Conservation (phyloP, 495 filamentous ascomycete genomes). For the Hypoxylon fragiforme region DNA sequence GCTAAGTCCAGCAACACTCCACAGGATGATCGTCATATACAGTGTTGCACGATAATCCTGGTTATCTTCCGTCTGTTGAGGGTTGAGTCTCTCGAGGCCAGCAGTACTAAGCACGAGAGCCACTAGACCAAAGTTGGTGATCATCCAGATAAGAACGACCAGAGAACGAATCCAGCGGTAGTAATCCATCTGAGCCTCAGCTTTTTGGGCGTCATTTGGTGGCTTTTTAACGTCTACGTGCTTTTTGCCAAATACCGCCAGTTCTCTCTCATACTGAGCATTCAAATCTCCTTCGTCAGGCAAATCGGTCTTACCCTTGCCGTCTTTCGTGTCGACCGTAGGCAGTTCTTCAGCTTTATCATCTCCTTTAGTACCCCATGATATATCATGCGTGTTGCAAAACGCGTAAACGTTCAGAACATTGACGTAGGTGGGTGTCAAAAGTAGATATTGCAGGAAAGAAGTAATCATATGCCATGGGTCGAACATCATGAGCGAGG, state of each 20-base stretch:
- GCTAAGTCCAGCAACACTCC: conserved; percentile 85
- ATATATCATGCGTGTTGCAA: conserved; percentile 97
- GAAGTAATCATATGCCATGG: conserved; percentile 99
- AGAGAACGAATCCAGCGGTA: conserved; percentile 93
- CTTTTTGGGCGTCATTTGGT: conserved; percentile 56
- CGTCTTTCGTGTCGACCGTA: conserved; percentile 81
- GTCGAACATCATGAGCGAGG: conserved; percentile 94
- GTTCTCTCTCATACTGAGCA: conserved; percentile 88
- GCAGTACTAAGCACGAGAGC: conserved; percentile 87
- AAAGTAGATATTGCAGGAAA: conserved; percentile 93
- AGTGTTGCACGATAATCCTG: conserved; percentile 61
- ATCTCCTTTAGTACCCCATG: conserved; percentile 96
- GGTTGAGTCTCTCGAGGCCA: conserved; percentile 69
- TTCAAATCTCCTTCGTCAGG: conserved; percentile 83
- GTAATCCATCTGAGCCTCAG: conserved; percentile 93
- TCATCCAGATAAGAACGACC: conserved; percentile 94
- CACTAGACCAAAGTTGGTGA: conserved; percentile 86
- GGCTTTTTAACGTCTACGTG: conserved; percentile 68
- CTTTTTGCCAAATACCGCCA: conserved; percentile 69
- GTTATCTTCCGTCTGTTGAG: conserved; percentile 48
- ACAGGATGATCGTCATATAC: conserved; percentile 89
- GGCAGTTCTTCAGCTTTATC: conserved; percentile 84
- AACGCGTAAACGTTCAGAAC: conserved; percentile 97
- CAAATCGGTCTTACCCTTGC: conserved; percentile 91
- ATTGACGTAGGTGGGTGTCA: conserved; percentile 95